phyloP scores from a whole-genome alignment of 495 filamentous ascomycete species.

The Wilcoxina mikolae region DNA sequence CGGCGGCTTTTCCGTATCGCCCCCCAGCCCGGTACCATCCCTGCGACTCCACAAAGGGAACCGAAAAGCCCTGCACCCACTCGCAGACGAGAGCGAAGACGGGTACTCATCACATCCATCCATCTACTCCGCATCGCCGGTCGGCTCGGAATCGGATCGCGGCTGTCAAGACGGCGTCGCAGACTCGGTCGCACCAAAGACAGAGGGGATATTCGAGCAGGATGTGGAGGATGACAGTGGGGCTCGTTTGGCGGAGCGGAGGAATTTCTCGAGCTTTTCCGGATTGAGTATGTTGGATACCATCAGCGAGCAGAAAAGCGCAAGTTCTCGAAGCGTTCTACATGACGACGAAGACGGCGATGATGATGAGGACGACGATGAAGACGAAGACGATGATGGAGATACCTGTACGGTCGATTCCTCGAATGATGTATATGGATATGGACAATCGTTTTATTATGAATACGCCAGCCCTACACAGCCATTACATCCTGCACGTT shows the following conservation, averaged over 20 bases:
- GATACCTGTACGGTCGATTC: no score
- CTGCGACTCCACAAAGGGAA: conserved; percentile 16
- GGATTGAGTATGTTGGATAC: conserved; percentile 24
- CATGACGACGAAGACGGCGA: conserved; percentile 18
- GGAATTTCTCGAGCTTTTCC: conserved; percentile 20
- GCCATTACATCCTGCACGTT: conserved; percentile 22
- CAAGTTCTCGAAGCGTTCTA: conserved; percentile 3
- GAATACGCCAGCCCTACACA: conserved; percentile 27
- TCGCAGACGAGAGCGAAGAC: conserved; percentile 27
- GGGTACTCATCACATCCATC: conserved; percentile 26
- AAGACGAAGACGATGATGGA: not conserved
- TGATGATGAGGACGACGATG: conserved; percentile 11
- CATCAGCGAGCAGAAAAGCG: conserved; percentile 25
- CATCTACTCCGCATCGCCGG: conserved; percentile 28
- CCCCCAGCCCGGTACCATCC: conserved; percentile 13
- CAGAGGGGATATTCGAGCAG: conserved; percentile 4
- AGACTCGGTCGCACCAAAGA: not conserved
- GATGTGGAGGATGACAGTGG: conserved; percentile 7
- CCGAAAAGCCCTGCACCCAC: conserved; percentile 20
- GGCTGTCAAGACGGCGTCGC: conserved; percentile 6
- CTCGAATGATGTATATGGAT: conserved; percentile 1
- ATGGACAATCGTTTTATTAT: conserved; percentile 13
- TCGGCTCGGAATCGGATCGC: conserved; percentile 20
- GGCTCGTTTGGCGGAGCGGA: conserved; percentile 4
- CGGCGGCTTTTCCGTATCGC: no score